Conservation (phyloP, 2,329 filamentous ascomycete species). For the Fusarium haematococcum region DNA sequence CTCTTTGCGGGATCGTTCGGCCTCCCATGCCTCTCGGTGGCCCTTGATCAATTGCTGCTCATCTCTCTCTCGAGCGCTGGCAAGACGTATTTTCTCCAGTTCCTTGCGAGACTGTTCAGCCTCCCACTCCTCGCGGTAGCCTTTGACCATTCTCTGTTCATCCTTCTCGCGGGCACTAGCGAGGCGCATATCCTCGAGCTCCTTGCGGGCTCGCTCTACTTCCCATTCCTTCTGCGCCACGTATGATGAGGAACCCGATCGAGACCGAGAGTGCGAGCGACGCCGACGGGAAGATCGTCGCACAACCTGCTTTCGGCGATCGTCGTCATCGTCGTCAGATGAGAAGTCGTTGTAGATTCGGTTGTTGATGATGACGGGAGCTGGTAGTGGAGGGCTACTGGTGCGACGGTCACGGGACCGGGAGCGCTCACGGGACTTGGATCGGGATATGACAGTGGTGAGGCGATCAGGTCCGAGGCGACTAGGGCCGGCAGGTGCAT, state of each 20-base stretch:
- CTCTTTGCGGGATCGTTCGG: conserved; percentile 54
- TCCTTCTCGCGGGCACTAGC: conserved; percentile 53
- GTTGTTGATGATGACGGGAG: conserved; percentile 69
- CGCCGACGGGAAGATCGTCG: conserved; percentile 42
- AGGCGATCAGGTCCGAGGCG: conserved; percentile 59
- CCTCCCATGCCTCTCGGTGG: conserved; percentile 56
- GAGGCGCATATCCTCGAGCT: conserved; percentile 60
- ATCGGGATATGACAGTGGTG: conserved; percentile 58
- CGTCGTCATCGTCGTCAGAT: conserved; percentile 52
- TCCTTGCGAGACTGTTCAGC: conserved; percentile 55
- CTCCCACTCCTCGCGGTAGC: not conserved
- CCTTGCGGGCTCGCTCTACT: conserved; percentile 51
- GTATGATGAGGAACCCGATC: conserved; percentile 52
- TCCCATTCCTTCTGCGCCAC: conserved; percentile 59
- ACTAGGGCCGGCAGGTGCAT: conserved; percentile 54
- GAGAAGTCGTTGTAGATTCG: conserved; percentile 63
- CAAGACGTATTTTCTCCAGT: conserved; percentile 59
- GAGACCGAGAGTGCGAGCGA: conserved; percentile 47
- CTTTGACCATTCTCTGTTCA: conserved; percentile 49
- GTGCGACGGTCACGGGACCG: conserved; percentile 61
- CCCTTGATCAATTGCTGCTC: conserved; percentile 55
- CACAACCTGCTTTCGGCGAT: conserved; percentile 46
- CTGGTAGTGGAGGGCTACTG: conserved; percentile 53
- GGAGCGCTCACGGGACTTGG: conserved; percentile 55
- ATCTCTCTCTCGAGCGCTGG: conserved; percentile 53